A percentile compares a stretch with the other conserved stretches of the same genome.
phyloP scores from a whole-genome alignment of 179 eudicot species.

The Beta lomatogona region DNA sequence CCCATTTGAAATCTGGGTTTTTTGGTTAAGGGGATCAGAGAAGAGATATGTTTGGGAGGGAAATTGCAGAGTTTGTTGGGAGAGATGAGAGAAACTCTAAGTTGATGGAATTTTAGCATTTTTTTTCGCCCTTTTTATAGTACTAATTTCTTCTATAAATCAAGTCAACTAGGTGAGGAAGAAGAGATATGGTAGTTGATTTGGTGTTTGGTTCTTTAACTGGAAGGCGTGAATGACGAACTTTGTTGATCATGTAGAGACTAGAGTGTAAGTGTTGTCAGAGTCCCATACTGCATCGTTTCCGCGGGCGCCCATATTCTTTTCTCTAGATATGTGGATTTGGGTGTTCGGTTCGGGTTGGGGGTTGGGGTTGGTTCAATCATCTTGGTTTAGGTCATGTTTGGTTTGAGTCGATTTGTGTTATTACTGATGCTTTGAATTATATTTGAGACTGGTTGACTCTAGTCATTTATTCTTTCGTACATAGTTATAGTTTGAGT shows the following conservation, averaged over 20 bases:
- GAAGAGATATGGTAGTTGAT: background rate
- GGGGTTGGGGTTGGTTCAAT: too few relatives aligned
- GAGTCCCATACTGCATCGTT: too few relatives aligned
- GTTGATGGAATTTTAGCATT: constrained; percentile 26
- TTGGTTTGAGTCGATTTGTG: too few relatives aligned
- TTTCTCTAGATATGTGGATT: too few relatives aligned
- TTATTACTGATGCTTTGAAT: too few relatives aligned
- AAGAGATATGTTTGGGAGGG: background rate
- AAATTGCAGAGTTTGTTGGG: constrained; percentile 13
- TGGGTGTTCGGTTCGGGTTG: too few relatives aligned
- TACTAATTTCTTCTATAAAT: background rate
- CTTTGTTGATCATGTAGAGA: background rate
- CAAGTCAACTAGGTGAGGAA: background rate
- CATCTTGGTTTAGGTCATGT: too few relatives aligned
- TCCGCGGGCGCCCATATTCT: too few relatives aligned
- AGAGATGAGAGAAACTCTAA: constrained; percentile 10
- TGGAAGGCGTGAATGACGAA: background rate
- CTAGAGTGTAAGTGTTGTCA: too few relatives aligned
- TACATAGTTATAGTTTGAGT: too few relatives aligned
- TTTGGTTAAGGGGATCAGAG: constrained; percentile 21
- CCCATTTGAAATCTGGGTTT: constrained; percentile 47
- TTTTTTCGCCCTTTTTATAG: background rate
- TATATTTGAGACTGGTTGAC: too few relatives aligned
- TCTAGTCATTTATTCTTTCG: too few relatives aligned
- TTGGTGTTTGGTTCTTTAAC: background rate